phyloP scores from a whole-genome alignment of 2,329 filamentous ascomycete species.

The Leptodontidium sp. region DNA sequence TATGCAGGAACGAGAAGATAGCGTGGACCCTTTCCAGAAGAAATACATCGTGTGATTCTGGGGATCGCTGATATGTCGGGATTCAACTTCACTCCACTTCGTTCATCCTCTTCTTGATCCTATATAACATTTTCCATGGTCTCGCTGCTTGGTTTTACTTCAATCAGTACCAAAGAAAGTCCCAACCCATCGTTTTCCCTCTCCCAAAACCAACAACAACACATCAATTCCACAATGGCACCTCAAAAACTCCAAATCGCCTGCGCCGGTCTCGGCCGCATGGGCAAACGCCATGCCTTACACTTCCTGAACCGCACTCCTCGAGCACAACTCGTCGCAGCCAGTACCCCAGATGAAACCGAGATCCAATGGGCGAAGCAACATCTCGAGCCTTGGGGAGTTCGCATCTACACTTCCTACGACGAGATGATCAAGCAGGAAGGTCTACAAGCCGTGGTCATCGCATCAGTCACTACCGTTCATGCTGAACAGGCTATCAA shows the following conservation, averaged over 20 bases:
- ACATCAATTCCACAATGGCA: slow-evolving; percentile 17
- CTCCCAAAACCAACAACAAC: background rate
- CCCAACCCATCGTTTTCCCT: background rate
- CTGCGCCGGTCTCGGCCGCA: slow-evolving; percentile 59
- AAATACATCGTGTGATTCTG: no score
- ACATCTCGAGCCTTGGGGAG: slow-evolving; percentile 54
- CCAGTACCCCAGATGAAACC: slow-evolving; percentile 54
- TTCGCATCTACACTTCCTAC: slow-evolving; percentile 55
- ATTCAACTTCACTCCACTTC: background rate
- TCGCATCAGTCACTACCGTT: slow-evolving; percentile 56
- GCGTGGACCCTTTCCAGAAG: background rate
- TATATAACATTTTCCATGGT: background rate
- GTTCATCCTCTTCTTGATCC: no score
- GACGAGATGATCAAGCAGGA: slow-evolving; percentile 54
- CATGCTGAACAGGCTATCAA: slow-evolving; percentile 66
- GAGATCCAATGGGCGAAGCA: slow-evolving; percentile 56
- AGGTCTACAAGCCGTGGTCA: slow-evolving; percentile 54
- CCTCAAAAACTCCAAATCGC: slow-evolving; percentile 52
- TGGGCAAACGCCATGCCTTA: slow-evolving; percentile 60
- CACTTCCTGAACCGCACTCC: slow-evolving; percentile 56
- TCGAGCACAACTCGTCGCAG: slow-evolving; percentile 58
- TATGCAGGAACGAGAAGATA: slow-evolving; percentile 1
- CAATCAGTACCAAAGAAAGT: background rate
- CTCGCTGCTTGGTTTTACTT: background rate
- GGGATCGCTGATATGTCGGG: background rate